Evolutionary conservation across 345 rosid species (phyloP).

Genomic region (Sapria himalayana): DNA sequence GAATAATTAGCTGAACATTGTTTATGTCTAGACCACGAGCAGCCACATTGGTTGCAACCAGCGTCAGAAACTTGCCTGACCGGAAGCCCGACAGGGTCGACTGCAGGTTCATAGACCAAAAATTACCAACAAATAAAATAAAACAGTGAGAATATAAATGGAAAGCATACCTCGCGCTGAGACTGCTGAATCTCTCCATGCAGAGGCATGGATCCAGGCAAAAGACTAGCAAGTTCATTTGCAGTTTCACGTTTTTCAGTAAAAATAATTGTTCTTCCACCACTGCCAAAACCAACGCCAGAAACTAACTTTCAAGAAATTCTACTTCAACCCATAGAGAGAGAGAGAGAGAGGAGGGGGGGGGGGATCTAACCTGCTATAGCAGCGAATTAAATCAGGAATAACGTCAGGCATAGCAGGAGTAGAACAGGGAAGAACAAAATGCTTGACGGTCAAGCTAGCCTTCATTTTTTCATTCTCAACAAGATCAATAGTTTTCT

Average conservation of each 20-base stretch:
- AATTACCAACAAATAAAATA: not conserved
- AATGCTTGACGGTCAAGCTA: conserved; percentile 71
- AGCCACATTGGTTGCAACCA: conserved; percentile 94
- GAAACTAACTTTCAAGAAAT: not conserved
- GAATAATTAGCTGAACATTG: conserved; percentile 89
- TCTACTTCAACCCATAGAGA: too few species aligned
- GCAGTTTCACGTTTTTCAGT: conserved; percentile 79
- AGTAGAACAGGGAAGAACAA: conserved; percentile 56
- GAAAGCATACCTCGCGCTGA: conserved; percentile 55
- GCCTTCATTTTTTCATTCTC: conserved; percentile 98
- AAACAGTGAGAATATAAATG: not conserved
- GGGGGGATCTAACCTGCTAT: conserved; percentile 71
- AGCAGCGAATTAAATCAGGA: conserved; percentile 80
- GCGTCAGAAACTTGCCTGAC: conserved; percentile 63
- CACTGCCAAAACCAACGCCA: conserved; percentile 25
- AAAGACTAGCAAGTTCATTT: conserved; percentile 65
- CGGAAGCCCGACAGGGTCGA: conserved; percentile 78
- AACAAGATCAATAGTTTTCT: conserved; percentile 89
- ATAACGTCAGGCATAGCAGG: conserved; percentile 60
- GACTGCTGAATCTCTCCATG: conserved; percentile 93
- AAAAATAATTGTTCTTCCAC: conserved; percentile 81
- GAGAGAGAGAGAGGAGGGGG: too few species aligned
- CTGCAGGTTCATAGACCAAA: conserved; percentile 18
- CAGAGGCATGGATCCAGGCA: conserved; percentile 72
- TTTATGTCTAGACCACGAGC: conserved; percentile 93